Evolutionary conservation across 2,329 filamentous ascomycete genomes (phyloP).

Genomic region (Verticillium alfalfae): DNA sequence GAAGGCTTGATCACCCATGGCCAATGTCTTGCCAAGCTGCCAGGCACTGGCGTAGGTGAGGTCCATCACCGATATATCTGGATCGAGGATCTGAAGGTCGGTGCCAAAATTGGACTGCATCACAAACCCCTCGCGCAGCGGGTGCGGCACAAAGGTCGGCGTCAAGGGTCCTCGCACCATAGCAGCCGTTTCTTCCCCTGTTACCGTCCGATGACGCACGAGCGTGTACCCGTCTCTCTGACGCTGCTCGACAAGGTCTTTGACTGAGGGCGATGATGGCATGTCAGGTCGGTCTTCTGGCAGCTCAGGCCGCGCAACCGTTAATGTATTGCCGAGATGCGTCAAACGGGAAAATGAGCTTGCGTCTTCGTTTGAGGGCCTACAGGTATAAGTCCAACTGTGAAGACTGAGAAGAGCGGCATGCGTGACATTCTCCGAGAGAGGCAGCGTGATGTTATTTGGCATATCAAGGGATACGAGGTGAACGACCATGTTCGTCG

Average conservation of each 20-base stretch:
- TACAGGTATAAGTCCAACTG: conserved; percentile 32
- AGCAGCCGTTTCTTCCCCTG: conserved; percentile 32
- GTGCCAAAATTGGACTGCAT: conserved; percentile 22
- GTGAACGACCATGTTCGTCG: conserved; percentile 24
- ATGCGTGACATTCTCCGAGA: background rate
- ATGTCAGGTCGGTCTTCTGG: too few species aligned
- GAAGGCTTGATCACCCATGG: conserved; percentile 25
- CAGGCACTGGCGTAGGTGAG: conserved; percentile 36
- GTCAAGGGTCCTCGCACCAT: conserved; percentile 31
- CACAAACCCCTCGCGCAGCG: background rate
- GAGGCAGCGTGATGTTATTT: conserved; percentile 19
- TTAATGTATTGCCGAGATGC: too few species aligned
- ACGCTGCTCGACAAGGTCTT: background rate
- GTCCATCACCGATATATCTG: conserved; percentile 32
- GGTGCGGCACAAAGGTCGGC: conserved; percentile 16
- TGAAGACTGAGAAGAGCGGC: conserved; percentile 25
- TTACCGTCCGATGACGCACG: conserved; percentile 22
- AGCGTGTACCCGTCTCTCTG: conserved; percentile 33
- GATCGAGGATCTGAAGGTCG: conserved; percentile 34
- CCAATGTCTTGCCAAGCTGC: conserved; percentile 33
- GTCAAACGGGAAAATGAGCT: too few species aligned
- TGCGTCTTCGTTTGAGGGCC: conserved; percentile 18
- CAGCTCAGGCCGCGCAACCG: too few species aligned
- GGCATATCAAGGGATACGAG: conserved; percentile 22
- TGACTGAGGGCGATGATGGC: background rate